These are phyloP conservation scores for Suillus luteus DNA, from an alignment of 768 basidiomycete species.

Conservation along the genomic window DNA sequence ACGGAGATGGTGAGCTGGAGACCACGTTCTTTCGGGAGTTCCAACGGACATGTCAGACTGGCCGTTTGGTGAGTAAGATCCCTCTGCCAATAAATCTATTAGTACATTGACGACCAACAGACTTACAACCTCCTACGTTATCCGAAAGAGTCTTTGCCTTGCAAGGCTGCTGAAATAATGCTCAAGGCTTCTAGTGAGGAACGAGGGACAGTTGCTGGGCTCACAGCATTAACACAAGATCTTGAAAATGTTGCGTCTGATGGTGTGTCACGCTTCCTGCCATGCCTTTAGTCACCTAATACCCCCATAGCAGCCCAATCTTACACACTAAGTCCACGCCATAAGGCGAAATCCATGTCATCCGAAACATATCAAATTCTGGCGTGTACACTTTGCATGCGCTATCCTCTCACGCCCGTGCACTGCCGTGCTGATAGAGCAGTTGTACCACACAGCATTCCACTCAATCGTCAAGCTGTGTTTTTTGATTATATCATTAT, in stretches of 20 bases:
- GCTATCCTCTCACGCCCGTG: not conserved
- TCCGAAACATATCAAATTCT: conserved; percentile 4
- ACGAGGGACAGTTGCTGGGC: conserved; percentile 3
- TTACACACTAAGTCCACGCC: not conserved
- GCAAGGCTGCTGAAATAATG: conserved; percentile 2
- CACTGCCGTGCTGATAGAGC: conserved; percentile 1
- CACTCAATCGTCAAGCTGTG: no score
- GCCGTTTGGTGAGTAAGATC: not conserved
- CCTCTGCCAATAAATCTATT: no score
- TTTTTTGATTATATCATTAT: conserved; percentile 1
- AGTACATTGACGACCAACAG: not conserved
- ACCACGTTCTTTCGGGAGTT: conserved; percentile 32
- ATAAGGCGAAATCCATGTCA: not conserved
- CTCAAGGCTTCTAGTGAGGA: conserved; percentile 14
- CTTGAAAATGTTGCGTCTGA: not conserved
- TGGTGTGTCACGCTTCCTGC: not conserved
- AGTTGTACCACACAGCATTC: no score
- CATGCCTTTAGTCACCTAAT: no score
- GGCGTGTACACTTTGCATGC: not conserved
- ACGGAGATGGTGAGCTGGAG: conserved; percentile 34
- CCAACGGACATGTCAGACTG: conserved; percentile 11
- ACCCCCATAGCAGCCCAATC: not conserved
- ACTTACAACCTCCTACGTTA: not conserved
- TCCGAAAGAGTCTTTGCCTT: not conserved
- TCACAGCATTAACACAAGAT: not conserved